Conservation (phyloP, 2,329 filamentous ascomycete species). For the Raffaelea ambrosiae region DNA sequence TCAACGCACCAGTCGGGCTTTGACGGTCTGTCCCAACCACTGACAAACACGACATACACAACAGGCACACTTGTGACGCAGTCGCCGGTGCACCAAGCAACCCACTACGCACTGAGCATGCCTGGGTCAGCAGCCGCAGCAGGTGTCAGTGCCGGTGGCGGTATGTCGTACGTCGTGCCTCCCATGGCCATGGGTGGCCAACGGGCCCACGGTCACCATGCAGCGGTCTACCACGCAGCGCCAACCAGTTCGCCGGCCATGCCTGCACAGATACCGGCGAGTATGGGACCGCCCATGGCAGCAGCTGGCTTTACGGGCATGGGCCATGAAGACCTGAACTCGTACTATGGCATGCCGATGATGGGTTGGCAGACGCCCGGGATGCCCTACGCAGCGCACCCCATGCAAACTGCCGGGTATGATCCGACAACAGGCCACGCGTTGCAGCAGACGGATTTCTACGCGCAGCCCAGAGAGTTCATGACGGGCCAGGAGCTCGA, state of each 20-base stretch:
- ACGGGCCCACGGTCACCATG: too few species aligned
- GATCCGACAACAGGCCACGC: background rate
- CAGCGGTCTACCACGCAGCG: too few species aligned
- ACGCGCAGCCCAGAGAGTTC: too few species aligned
- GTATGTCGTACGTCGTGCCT: too few species aligned
- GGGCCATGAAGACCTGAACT: slow-evolving; percentile 3
- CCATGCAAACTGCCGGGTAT: too few species aligned
- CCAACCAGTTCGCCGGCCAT: background rate
- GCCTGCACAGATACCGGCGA: background rate
- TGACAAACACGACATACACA: background rate
- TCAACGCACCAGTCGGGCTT: slow-evolving; percentile 6
- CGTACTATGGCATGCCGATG: background rate
- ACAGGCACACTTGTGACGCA: background rate
- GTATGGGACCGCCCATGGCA: background rate
- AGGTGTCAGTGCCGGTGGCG: too few species aligned
- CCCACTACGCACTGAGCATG: slow-evolving; percentile 4
- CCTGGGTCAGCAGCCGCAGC: background rate
- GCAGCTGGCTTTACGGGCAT: background rate
- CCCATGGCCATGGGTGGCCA: too few species aligned
- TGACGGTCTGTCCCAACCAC: slow-evolving; percentile 5
- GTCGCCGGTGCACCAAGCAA: background rate
- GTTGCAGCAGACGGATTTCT: background rate
- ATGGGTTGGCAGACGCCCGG: background rate
- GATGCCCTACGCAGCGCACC: background rate
- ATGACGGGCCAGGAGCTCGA: too few species aligned